phyloP scores from a whole-genome alignment of 2,329 filamentous ascomycete species.

The Colletotrichum cereale region DNA sequence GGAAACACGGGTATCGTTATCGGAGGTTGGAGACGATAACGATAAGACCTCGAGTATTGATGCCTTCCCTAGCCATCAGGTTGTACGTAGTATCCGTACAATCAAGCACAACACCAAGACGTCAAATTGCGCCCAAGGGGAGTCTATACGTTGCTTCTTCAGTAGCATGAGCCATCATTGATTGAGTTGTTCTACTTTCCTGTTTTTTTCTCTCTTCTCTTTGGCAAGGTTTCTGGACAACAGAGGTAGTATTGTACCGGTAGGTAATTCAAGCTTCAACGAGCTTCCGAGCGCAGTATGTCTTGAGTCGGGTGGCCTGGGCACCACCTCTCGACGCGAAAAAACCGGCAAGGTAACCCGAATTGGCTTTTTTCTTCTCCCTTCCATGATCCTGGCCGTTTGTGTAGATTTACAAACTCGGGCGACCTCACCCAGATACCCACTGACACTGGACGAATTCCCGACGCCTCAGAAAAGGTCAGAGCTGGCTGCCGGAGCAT shows the following conservation, averaged over 20 bases:
- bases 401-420: neutral
- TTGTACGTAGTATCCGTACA: no score
- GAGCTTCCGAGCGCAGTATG: neutral
- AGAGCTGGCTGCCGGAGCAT: neutral
- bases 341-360: neutral
- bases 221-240: neutral
- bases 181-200: no score
- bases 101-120: neutral
- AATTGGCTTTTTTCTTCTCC: conserved; percentile 16
- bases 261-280: neutral
- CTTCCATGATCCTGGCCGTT: conserved; percentile 12
- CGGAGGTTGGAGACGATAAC: neutral
- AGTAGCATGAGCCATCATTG: neutral
- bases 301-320: neutral
- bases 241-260: no score
- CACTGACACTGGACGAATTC: conserved; percentile 12
- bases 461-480: conserved; percentile 20
- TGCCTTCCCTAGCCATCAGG: no score
- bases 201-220: neutral
- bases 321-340: conserved; percentile 15
- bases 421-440: neutral
- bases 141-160: neutral
- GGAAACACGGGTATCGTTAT: neutral
- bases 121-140: neutral
- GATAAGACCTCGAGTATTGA: neutral